These are phyloP conservation scores for Colletotrichum sp. DNA, from an alignment of 2,329 filamentous ascomycete genomes.

Conservation along the genomic window DNA sequence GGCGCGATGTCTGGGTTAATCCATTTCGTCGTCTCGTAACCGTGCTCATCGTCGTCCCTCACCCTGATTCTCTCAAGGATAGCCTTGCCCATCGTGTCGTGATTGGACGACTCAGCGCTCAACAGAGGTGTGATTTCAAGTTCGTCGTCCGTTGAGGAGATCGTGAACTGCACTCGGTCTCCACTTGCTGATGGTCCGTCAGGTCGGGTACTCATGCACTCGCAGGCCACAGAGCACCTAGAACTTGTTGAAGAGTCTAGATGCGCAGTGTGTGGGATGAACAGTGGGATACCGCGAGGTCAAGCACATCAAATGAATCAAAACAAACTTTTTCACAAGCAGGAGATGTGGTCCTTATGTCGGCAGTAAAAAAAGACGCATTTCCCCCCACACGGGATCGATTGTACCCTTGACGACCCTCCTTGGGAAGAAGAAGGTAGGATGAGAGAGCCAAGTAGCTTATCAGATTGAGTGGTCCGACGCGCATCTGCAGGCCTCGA, in stretches of 20 bases:
- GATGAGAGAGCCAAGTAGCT: constrained; percentile 1
- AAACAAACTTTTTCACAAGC: neutral
- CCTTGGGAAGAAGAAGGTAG: neutral
- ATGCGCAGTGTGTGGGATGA: neutral
- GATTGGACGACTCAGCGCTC: neutral
- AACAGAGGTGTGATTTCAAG: neutral
- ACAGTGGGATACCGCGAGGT: neutral
- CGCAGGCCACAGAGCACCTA: neutral
- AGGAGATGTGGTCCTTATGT: neutral
- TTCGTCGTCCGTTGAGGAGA: neutral
- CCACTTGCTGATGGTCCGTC: neutral
- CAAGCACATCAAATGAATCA: neutral
- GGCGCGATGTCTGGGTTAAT: constrained; percentile 50
- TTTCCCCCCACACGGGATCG: neutral
- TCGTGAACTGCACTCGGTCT: neutral
- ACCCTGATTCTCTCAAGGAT: constrained; percentile 14
- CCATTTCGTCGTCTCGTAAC: constrained; percentile 49
- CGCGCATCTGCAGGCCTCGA: neutral
- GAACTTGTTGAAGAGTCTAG: neutral
- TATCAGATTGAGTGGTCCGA: constrained; percentile 9
- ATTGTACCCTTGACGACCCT: neutral
- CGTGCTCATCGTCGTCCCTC: constrained; percentile 17
- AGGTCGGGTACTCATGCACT: neutral
- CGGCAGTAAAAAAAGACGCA: constrained; percentile 6
- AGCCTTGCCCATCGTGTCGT: neutral